Conservation (phyloP, 1,284 basidiomycete genomes). For the Stereum hirsutum region DNA sequence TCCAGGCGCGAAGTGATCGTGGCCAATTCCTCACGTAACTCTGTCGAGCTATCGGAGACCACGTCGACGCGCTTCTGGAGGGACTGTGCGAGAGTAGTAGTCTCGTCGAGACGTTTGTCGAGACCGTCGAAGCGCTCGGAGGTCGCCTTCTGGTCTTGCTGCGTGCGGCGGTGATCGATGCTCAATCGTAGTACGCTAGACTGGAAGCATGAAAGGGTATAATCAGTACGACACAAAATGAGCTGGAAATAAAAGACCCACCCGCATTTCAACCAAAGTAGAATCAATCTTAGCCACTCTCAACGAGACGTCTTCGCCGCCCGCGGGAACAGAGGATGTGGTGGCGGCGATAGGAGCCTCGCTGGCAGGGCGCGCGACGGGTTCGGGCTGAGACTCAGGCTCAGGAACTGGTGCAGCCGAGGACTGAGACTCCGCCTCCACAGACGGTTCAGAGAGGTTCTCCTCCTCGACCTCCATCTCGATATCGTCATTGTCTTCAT, state of each 20-base stretch:
- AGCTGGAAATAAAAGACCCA: not conserved
- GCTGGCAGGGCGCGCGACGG: not conserved
- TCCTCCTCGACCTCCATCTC: not conserved
- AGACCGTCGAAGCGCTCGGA: constrained; percentile 15
- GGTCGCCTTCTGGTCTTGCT: constrained; percentile 16
- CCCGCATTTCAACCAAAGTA: not conserved
- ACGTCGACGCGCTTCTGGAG: constrained; percentile 7
- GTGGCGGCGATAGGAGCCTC: not conserved
- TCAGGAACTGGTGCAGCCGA: no score
- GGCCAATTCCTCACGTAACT: constrained; percentile 13
- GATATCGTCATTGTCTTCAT: no score
- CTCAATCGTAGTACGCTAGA: constrained; percentile 16
- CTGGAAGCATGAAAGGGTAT: constrained; percentile 4
- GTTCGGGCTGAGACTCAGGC: not conserved
- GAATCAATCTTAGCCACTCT: not conserved
- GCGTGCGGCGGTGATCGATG: constrained; percentile 15
- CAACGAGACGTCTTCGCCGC: not conserved
- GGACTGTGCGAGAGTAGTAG: constrained; percentile 8
- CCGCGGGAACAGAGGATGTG: not conserved
- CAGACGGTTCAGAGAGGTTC: not conserved
- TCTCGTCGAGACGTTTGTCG: constrained; percentile 14
- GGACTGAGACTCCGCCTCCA: not conserved
- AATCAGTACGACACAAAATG: not conserved
- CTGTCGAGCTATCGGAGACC: constrained; percentile 9
- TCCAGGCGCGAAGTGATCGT: constrained; percentile 1